A percentile compares a stretch with the other conserved stretches of the same genome.
phyloP scores from a whole-genome alignment of 495 filamentous ascomycete genomes.

The Penicillium coffeae region DNA sequence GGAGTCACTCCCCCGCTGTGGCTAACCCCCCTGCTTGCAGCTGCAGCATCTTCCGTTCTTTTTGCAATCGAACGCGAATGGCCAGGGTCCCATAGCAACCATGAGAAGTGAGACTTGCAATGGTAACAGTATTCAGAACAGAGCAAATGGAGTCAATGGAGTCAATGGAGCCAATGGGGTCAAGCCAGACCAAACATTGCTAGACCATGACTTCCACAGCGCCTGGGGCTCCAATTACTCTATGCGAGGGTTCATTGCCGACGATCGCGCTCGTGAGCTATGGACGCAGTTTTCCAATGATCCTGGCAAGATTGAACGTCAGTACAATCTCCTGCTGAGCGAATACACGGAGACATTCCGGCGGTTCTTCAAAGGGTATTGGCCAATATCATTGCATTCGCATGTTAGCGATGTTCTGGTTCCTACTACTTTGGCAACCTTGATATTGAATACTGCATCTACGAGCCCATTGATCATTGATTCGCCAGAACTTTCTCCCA shows the following conservation, averaged over 20 bases:
- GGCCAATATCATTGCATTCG: constrained; percentile 3
- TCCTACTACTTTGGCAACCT: constrained; percentile 2
- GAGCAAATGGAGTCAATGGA: neutral
- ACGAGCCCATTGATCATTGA: constrained; percentile 4
- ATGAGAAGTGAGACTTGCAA: neutral
- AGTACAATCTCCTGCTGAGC: constrained; percentile 3
- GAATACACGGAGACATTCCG: constrained; percentile 4
- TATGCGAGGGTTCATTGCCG: neutral
- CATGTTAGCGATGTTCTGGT: constrained; percentile 6
- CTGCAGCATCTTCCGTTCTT: neutral
- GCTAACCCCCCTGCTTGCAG: neutral
- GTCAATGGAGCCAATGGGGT: neutral
- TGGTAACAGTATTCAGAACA: neutral
- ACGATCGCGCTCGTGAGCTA: neutral
- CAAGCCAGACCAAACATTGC: neutral
- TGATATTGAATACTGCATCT: constrained; percentile 5
- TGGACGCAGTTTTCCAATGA: neutral
- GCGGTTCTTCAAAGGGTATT: constrained; percentile 5
- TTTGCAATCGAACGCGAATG: neutral
- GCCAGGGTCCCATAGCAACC: neutral
- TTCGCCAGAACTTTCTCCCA: neutral
- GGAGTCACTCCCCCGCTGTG: neutral
- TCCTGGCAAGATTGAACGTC: constrained; percentile 1
- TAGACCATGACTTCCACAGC: constrained; percentile 8
- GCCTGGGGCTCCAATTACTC: constrained; percentile 5